These are phyloP conservation scores for Reutealis trisperma DNA, from an alignment of 345 rosid genomes.

Conservation along the genomic window DNA sequence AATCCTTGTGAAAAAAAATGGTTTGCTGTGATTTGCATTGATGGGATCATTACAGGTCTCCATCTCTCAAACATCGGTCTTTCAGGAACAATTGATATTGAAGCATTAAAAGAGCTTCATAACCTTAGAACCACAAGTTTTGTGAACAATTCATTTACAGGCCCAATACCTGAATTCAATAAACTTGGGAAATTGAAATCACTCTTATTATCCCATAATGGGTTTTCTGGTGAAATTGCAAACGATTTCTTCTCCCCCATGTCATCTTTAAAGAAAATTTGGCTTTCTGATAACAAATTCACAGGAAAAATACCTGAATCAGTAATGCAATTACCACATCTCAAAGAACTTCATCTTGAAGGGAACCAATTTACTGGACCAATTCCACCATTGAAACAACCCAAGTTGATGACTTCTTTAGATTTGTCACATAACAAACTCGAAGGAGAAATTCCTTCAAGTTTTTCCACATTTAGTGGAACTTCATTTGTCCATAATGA, in stretches of 20 bases:
- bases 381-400: conserved; percentile 44
- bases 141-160: conserved; percentile 24
- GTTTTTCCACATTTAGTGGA: conserved; percentile 30
- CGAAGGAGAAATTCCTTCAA: conserved; percentile 58
- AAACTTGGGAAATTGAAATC: conserved; percentile 30
- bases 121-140: conserved; percentile 29
- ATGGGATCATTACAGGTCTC: conserved; percentile 21
- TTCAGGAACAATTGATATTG: conserved; percentile 25
- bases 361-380: conserved; percentile 59
- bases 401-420: conserved; percentile 28
- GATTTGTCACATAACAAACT: conserved; percentile 60
- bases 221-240: conserved; percentile 26
- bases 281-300: conserved; percentile 25
- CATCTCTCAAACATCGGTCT: conserved; percentile 25
- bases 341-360: conserved; percentile 69
- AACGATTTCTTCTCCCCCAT: conserved; percentile 25
- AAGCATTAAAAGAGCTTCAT: conserved; percentile 23
- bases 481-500: conserved; percentile 43
- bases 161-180: conserved; percentile 28
- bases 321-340: conserved; percentile 34
- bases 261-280: conserved; percentile 36
- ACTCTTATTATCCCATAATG: conserved; percentile 19
- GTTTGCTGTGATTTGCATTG: conserved; percentile 25
- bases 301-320: conserved; percentile 30
- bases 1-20: conserved; percentile 23